Percentiles rank a stretch among this genome's conserved stretches.
phyloP scores from a whole-genome alignment of 768 basidiomycete genomes.

The Suillus subalutaceus region DNA sequence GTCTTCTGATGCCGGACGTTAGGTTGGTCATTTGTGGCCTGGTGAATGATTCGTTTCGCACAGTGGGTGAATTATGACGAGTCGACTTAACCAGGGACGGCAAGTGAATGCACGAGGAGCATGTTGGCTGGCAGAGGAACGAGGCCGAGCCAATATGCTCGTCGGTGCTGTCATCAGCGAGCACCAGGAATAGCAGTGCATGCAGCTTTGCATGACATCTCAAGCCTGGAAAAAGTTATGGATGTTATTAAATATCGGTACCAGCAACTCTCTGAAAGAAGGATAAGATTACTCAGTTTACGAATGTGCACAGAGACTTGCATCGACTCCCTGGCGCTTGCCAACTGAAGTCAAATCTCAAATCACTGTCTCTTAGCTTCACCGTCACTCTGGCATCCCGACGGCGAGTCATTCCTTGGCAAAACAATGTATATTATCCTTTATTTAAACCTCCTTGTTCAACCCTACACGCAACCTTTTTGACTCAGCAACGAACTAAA shows the following conservation, averaged over 20 bases:
- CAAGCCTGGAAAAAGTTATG: slow-evolving; percentile 17
- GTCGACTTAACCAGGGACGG: no score
- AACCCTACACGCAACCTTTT: not conserved
- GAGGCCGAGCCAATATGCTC: no score
- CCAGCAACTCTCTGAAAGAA: slow-evolving; percentile 18
- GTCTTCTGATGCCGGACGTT: no score
- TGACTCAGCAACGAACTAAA: not conserved
- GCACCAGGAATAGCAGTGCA: slow-evolving; percentile 17
- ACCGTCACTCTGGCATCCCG: not conserved
- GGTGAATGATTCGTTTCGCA: no score
- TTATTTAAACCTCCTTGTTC: not conserved
- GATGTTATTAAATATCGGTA: slow-evolving; percentile 13
- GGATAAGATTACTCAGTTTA: not conserved
- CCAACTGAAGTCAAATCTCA: slow-evolving; percentile 37
- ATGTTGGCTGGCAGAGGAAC: no score
- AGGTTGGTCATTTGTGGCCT: no score
- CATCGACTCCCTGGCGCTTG: slow-evolving; percentile 31
- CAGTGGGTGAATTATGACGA: no score
- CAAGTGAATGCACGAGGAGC: no score
- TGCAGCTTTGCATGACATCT: slow-evolving; percentile 16
- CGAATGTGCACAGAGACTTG: slow-evolving; percentile 16
- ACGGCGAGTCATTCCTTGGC: not conserved
- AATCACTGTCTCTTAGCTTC: slow-evolving; percentile 39
- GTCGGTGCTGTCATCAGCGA: not conserved
- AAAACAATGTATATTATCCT: not conserved